Evolutionary conservation across 768 basidiomycete genomes (phyloP), one percentile per base, ranked within the genome.

Genomic region (Porpolomopsis calyptriformis): DNA sequence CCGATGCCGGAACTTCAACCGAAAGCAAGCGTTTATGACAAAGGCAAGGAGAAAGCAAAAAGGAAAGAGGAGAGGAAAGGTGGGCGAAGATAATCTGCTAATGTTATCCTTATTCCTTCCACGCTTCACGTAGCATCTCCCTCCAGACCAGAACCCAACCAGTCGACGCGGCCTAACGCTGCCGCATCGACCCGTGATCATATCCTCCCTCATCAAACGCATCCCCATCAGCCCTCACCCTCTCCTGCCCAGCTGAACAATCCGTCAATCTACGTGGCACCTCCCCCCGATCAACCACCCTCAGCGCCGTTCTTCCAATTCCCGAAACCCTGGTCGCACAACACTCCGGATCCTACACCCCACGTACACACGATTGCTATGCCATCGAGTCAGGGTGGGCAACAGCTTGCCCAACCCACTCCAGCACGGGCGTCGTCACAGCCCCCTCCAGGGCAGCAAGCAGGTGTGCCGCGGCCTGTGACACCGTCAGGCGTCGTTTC

Each of bases 1-100:
- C 69, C 80, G 11, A 89, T 91, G 77, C 87, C 86, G 0, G 87
- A 91, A 57, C 72, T 91, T 12, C 73, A 74, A 54, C 83, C 84
- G 2, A 73, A 70, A 49, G 55, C 67, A 12, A 54, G 47, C 45
- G 9, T 23, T 20, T 12, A 31, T 20, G 42, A 43, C 35, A 26
- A 44, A 38, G n/a, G 55, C 50, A 51, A 60, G 54, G 37, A 55
- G 57, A 26, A 61, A 60, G 45, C 58, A 57, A 45, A 60, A 60
- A 45, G 56, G 59, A 55, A 50, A 52, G 52, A 52, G 47, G 57
- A 49, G 22, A 66, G 63, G 61, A 62, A 72, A 66, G 60, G 69
- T 69, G 60, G 57, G 64, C 65, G 55, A 59, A 53, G 20, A 29
- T 38, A n/a, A 27, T 27, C 51, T 43, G 29, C 43, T n/a, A 38